phyloP scores from a whole-genome alignment of 2,329 filamentous ascomycete genomes.

The Escovopsis weberi region DNA sequence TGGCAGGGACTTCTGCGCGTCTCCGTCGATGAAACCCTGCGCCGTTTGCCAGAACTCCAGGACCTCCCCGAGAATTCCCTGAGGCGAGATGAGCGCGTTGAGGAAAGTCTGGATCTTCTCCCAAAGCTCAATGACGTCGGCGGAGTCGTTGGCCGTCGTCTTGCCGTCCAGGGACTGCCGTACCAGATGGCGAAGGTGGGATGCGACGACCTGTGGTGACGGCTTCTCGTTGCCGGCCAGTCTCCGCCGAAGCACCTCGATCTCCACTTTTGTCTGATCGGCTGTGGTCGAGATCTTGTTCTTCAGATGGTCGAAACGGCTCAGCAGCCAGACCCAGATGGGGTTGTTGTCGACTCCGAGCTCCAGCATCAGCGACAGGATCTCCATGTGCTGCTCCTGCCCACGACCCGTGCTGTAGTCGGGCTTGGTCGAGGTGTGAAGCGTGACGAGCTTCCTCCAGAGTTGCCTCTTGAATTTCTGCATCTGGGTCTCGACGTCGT shows the following conservation, averaged over 20 bases:
- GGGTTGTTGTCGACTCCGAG: conserved; percentile 91
- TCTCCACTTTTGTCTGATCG: conserved; percentile 79
- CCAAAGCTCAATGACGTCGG: conserved; percentile 81
- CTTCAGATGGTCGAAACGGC: conserved; percentile 78
- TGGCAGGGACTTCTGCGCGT: conserved; percentile 65
- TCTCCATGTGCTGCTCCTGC: conserved; percentile 78
- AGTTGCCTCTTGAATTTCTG: conserved; percentile 76
- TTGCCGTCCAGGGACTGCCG: conserved; percentile 50
- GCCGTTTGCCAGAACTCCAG: conserved; percentile 90
- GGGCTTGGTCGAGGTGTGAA: conserved; percentile 41
- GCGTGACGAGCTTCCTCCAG: conserved; percentile 65
- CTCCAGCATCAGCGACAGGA: conserved; percentile 81
- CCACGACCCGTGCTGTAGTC: conserved; percentile 35
- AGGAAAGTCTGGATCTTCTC: conserved; percentile 71
- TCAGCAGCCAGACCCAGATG: conserved; percentile 90
- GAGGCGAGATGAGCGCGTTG: conserved; percentile 56
- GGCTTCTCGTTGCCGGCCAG: conserved; percentile 64
- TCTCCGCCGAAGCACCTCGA: conserved; percentile 75
- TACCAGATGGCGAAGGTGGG: conserved; percentile 60
- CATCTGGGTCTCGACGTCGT: conserved; percentile 79
- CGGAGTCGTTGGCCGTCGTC: conserved; percentile 54
- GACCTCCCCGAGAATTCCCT: conserved; percentile 76
- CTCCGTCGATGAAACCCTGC: conserved; percentile 78
- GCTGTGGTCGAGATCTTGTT: conserved; percentile 66
- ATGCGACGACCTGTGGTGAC: conserved; percentile 51